Percentiles rank a stretch among this genome's conserved stretches.
Conservation (phyloP, 257 asterid species). For the Thymus quinquecostatus region DNA sequence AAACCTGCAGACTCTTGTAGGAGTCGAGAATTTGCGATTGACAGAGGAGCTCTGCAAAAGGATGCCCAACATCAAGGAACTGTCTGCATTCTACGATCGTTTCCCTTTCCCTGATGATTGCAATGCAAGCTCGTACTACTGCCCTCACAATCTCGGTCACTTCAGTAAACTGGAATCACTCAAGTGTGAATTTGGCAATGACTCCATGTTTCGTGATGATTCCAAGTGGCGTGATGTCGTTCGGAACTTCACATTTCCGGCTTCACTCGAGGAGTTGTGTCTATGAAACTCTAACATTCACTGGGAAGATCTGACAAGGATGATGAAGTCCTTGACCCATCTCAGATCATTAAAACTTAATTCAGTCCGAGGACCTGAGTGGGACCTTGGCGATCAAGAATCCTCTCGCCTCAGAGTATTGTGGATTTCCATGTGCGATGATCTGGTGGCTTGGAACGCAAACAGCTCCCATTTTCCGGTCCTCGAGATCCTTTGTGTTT, state of each 20-base stretch:
- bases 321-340: conserved; percentile 5
- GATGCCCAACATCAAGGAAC: conserved; percentile 24
- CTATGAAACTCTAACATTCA: not conserved
- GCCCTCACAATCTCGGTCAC: no score
- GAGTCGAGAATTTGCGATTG: not conserved
- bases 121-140: no score
- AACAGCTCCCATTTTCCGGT: not conserved
- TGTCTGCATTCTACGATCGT: not conserved
- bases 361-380: not conserved
- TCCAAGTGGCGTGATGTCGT: not conserved
- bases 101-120: not conserved
- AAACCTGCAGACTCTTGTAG: not conserved
- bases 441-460: conserved; percentile 23
- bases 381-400: conserved; percentile 25
- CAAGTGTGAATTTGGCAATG: not conserved
- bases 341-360: conserved; percentile 1
- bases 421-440: not conserved
- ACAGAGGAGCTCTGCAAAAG: conserved; percentile 1
- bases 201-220: not conserved
- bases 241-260: not conserved
- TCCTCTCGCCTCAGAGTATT: conserved; percentile 6
- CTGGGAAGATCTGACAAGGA: conserved; percentile 15
- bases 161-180: conserved; percentile 16
- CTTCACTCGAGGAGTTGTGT: conserved; percentile 17
- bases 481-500: not conserved